Evolutionary conservation across 2,329 filamentous ascomycete genomes (phyloP).

Genomic region (Westerdykella sp.): DNA sequence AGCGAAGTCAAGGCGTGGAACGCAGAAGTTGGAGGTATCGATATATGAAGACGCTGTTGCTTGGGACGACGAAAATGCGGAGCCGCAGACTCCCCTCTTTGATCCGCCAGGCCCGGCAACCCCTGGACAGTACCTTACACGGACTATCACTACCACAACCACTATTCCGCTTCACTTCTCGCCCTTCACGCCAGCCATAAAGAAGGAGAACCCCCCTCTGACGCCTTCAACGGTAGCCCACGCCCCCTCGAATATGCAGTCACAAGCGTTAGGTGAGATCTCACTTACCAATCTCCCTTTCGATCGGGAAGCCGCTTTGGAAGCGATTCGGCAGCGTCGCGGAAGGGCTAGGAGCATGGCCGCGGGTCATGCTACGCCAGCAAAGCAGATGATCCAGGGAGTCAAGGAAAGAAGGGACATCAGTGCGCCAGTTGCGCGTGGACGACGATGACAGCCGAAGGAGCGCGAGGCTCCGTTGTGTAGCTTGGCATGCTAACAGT

Average conservation of each 20-base stretch:
- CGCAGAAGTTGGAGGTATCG: too few relatives aligned
- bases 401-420: slow-evolving; percentile 42
- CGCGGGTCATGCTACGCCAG: slow-evolving; percentile 55
- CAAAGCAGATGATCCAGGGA: slow-evolving; percentile 53
- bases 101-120: slow-evolving; percentile 23
- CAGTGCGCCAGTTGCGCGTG: slow-evolving; percentile 39
- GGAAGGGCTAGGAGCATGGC: slow-evolving; percentile 65
- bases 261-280: slow-evolving; percentile 29
- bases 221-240: slow-evolving; percentile 35
- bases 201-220: slow-evolving; percentile 20
- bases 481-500: slow-evolving; percentile 1
- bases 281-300: slow-evolving; percentile 33
- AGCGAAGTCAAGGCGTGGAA: background rate
- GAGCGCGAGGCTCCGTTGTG: slow-evolving; percentile 2
- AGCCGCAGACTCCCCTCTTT: slow-evolving; percentile 15
- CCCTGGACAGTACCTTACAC: slow-evolving; percentile 26
- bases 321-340: slow-evolving; percentile 66
- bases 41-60: slow-evolving; percentile 31
- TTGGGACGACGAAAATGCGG: slow-evolving; percentile 21
- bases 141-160: slow-evolving; percentile 44
- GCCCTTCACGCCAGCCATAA: slow-evolving; percentile 31
- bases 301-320: slow-evolving; percentile 65
- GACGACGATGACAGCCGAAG: slow-evolving; percentile 15
- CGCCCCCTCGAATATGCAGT: slow-evolving; percentile 22
- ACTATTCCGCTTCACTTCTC: slow-evolving; percentile 45